Base-by-base conservation (phyloP, 129 eudicot genomes). In the Calendula officinalis region DNA sequence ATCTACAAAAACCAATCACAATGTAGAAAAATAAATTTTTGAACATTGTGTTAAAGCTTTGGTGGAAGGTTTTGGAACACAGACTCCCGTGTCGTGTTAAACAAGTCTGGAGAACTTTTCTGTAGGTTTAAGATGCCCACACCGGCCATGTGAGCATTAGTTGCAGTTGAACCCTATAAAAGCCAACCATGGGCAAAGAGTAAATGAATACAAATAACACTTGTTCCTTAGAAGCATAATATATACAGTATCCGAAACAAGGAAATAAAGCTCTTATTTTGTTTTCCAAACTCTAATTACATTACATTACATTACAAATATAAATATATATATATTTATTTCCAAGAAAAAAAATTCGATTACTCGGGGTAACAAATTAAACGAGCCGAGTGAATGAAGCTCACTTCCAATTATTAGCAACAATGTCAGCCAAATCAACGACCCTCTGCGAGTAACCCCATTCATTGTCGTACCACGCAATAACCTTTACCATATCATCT, bases 361-460 rank as follows among this genome's bases (percentile, higher is more conserved):
- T 11, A 40, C 72, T 73, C 58, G 77, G 34, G 32, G 61, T 47
- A 59, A 56, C 60, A 22, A 63, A 27, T 53, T 8, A 55, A 67
- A 49, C 13, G 37, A 59, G 27, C 8, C 7, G 17, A 40, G 37
- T 64, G 65, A 37, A 22, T 22, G 30, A 58, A 4, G 8, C 35
- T 84, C 75, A 89, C 77, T 89, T 80, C 94, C 97, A 89, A 73
- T 83, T 76, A 67, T 83, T 76, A 49, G 97, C 97, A 62, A 89
- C 94, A 77, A 89, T 89, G 79, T 89, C 88, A 42, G 91, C 95
- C 82, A 84, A 77, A 79, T 88, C 95, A 57, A 84, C 91, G 66
- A 88, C 88, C 82, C 95, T 81, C 76, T 88, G 91, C 27, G 95
- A 88, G 83, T 84, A 91, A 49, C 98, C 98, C 96, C 98, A 87